A percentile compares a stretch with the other conserved stretches of the same genome.
Evolutionary conservation across 176 grass and related monocot genomes (phyloP).

Genomic region (Triticum monococcum): DNA sequence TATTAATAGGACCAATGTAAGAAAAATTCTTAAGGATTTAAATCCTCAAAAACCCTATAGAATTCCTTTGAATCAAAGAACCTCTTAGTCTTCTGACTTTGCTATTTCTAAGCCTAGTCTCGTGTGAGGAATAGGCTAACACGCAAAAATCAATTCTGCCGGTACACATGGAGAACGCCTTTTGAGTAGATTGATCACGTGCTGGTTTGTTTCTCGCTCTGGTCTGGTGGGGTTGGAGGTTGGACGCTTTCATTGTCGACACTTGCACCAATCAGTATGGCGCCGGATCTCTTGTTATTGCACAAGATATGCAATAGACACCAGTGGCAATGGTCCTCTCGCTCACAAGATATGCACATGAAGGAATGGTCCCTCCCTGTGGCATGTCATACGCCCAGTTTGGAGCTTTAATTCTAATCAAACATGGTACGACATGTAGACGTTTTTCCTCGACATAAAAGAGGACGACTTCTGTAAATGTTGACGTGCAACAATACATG

Average conservation of each 20-base stretch:
- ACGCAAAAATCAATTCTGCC: not conserved
- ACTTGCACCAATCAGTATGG: slow-evolving; percentile 16
- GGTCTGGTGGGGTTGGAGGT: not conserved
- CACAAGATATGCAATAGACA: not conserved
- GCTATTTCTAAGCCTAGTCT: not conserved
- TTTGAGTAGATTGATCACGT: not conserved
- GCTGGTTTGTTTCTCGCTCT: not conserved
- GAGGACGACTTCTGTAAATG: not conserved
- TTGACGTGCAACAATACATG: not conserved
- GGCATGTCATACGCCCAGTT: not conserved
- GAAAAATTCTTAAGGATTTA: too few species aligned
- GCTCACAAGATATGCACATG: not conserved
- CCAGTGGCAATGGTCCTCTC: not conserved
- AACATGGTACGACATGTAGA: not conserved
- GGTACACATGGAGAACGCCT: too few species aligned
- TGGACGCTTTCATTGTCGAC: slow-evolving; percentile 14
- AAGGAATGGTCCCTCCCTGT: not conserved
- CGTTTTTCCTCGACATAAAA: not conserved
- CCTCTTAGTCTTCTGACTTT: not conserved
- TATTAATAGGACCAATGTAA: too few species aligned
- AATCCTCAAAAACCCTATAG: too few species aligned
- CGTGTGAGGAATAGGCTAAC: not conserved
- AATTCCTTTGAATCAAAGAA: too few species aligned
- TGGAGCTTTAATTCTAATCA: not conserved
- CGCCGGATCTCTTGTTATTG: not conserved